Evolutionary conservation across 495 filamentous ascomycete genomes (phyloP).

Genomic region (Neurospora pannonica): DNA sequence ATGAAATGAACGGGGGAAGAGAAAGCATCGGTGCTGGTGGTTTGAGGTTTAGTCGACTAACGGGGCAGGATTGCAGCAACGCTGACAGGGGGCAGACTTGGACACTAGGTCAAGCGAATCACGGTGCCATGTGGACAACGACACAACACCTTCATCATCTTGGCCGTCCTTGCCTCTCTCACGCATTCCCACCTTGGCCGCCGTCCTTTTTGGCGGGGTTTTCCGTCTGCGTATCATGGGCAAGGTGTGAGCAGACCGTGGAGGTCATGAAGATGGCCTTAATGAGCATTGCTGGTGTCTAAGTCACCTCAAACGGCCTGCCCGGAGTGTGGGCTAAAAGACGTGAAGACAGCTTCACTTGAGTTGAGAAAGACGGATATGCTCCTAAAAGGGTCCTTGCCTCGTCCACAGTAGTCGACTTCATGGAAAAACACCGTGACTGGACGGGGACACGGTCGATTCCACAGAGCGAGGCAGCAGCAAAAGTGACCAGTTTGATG

Average conservation of each 20-base stretch:
- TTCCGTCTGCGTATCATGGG: background rate
- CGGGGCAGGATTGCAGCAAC: background rate
- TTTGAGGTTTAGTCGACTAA: background rate
- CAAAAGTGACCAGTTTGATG: background rate
- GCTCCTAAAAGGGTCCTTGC: background rate
- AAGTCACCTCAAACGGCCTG: background rate
- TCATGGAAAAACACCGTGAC: background rate
- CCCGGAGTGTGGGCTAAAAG: background rate
- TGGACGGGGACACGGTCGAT: background rate
- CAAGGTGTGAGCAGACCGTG: background rate
- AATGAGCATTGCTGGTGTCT: background rate
- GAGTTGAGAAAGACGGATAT: background rate
- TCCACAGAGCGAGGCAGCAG: background rate
- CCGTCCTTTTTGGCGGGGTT: background rate
- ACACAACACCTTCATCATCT: background rate
- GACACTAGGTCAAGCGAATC: background rate
- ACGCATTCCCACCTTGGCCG: background rate
- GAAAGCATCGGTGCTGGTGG: background rate
- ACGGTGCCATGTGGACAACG: background rate
- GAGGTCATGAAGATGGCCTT: background rate
- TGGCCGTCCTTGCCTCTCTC: background rate
- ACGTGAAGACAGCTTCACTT: background rate
- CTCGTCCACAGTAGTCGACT: background rate
- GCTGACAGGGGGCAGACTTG: background rate
- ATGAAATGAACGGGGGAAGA: background rate